These are phyloP conservation scores for Diutina ranongensis DNA, from an alignment of 1,139 yeast species.

Conservation along the genomic window DNA sequence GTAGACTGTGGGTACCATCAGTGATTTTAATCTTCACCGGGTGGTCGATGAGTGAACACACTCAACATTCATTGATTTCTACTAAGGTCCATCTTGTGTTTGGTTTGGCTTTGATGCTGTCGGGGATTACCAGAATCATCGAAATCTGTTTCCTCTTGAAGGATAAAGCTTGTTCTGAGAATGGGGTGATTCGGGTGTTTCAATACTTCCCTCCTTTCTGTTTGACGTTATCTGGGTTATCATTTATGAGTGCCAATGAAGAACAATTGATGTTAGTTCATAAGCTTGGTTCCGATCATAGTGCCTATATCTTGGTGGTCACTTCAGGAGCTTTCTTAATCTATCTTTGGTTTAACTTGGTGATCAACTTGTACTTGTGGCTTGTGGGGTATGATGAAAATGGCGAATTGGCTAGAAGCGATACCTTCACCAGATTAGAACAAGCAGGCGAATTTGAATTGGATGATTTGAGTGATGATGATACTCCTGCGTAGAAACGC, in stretches of 20 bases:
- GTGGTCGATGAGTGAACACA: constrained; percentile 87
- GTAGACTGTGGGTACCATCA: constrained; percentile 71
- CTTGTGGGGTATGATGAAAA: constrained; percentile 37
- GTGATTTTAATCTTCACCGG: constrained; percentile 77
- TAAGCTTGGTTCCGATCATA: constrained; percentile 71
- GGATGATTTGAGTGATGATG: constrained; percentile 8
- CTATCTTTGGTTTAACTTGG: constrained; percentile 49
- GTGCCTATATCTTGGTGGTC: constrained; percentile 68
- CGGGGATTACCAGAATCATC: constrained; percentile 61
- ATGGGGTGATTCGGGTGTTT: constrained; percentile 48
- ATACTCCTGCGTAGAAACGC: background rate
- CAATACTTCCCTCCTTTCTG: constrained; percentile 81
- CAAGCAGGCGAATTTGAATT: constrained; percentile 10
- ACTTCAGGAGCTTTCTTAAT: constrained; percentile 66
- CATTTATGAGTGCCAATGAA: constrained; percentile 88
- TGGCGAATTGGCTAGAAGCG: constrained; percentile 14
- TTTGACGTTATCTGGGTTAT: constrained; percentile 62
- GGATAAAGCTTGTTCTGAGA: constrained; percentile 37
- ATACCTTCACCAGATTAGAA: constrained; percentile 8
- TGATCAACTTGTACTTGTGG: constrained; percentile 46
- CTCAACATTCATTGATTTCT: constrained; percentile 61
- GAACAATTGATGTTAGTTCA: constrained; percentile 68
- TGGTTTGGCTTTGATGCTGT: constrained; percentile 69
- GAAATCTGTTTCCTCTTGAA: constrained; percentile 64
- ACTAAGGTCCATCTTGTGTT: constrained; percentile 83